phyloP scores from a whole-genome alignment of 1,284 basidiomycete species.

The Puccinia novopanici region DNA sequence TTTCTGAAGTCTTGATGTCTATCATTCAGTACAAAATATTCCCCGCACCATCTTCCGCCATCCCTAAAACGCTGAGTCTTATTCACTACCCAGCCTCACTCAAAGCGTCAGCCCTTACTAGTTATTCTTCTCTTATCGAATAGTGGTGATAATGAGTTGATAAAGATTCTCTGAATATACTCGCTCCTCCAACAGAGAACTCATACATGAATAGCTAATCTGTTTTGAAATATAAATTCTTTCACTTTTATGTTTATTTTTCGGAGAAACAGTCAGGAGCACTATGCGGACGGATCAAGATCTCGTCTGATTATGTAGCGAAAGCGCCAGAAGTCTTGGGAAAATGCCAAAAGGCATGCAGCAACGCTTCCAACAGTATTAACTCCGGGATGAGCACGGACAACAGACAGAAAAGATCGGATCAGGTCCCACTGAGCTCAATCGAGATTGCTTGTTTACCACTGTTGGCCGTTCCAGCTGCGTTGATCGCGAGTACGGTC shows the following conservation, averaged over 20 bases:
- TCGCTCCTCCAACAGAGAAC: not conserved
- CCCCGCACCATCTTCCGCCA: not conserved
- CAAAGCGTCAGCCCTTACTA: not conserved
- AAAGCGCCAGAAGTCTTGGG: constrained; percentile 57
- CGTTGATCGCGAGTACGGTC: constrained; percentile 60
- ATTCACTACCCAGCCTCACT: not conserved
- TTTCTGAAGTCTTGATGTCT: no score
- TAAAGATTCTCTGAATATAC: not conserved
- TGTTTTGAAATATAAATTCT: not conserved
- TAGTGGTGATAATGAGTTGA: not conserved
- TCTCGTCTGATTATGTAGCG: constrained; percentile 59
- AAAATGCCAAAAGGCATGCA: not conserved
- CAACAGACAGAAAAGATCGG: not conserved
- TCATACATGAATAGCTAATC: constrained; percentile 6
- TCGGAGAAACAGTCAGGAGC: constrained; percentile 58
- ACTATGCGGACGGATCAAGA: constrained; percentile 59
- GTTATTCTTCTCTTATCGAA: not conserved
- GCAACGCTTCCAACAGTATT: constrained; percentile 12
- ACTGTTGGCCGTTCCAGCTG: constrained; percentile 59
- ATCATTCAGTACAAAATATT: not conserved
- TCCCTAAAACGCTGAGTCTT: not conserved
- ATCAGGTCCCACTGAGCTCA: constrained; percentile 53
- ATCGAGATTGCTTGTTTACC: constrained; percentile 61
- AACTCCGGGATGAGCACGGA: not conserved
- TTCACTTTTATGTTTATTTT: not conserved